Evolutionary conservation across 2,329 filamentous ascomycete genomes (phyloP), one percentile per base, ranked within the genome.

Genomic region (Ascomycota sp.): DNA sequence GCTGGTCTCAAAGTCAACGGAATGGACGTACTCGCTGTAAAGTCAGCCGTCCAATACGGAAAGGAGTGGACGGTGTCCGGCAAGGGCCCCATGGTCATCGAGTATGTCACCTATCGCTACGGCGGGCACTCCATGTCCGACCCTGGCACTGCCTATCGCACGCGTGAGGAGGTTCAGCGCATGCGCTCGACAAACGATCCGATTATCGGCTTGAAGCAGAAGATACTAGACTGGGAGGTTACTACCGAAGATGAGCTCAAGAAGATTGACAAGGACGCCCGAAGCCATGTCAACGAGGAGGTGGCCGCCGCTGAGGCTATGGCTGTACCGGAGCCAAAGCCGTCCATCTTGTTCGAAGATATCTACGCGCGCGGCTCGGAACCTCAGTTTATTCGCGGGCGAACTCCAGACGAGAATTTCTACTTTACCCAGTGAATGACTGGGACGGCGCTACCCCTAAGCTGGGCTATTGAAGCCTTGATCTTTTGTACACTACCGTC

Each of bases 51-150:
- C 49, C 67, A 86, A 61, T 84, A 92, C 64, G 83, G 77, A 53
- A 92, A 89, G 66, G 70, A 92, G 53, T 92, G 76, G 66, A 77
- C 81, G 43, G 61, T 67, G 39, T 64, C 70, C 40, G 84, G 77
- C 56, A 84, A 92, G 58, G 86, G 86, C 41, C 89, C 89, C 43
- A 69, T 98, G 41, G 89, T 98, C 49, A 77, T 92, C 58, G 89
- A 98, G 66, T 98, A 92, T 59, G 84, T 98, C 52, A 98, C 89
- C 49, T 98, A 98, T 76, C 75, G 89, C 52, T 98, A 98, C 59
- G 89, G 89, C 56, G 89, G 89, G 46, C 89, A 98, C 76, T 93
- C 83, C 62, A 98, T 98, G 89, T 95, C 86, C 53, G 89, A 98
- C 59, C 89, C 89, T 38, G 89, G 89, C 57, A 98, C 89, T 58